Conservation (phyloP, 1,284 basidiomycete genomes). For the Ustilago esculenta region DNA sequence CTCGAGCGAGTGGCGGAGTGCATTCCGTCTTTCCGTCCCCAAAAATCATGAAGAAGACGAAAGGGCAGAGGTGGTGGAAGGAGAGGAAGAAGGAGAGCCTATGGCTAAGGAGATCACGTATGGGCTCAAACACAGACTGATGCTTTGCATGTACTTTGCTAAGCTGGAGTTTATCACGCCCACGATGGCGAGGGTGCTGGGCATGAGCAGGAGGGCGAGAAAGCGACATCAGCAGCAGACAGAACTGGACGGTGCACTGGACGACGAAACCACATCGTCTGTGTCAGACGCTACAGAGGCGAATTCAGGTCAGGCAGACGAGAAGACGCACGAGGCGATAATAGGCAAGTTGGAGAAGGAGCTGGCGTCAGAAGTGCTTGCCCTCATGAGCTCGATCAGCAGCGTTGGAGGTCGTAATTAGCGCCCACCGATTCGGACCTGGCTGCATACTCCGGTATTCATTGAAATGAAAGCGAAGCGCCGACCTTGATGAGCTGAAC, state of each 20-base stretch:
- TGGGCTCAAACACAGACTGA: slow-evolving; percentile 25
- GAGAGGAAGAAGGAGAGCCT: neutral
- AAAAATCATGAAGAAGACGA: slow-evolving; percentile 1
- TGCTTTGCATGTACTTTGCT: slow-evolving; percentile 42
- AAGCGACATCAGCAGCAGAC: slow-evolving; percentile 17
- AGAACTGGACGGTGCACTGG: no score
- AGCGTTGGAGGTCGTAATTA: slow-evolving; percentile 35
- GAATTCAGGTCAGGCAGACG: no score
- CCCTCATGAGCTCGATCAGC: slow-evolving; percentile 27
- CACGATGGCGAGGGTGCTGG: slow-evolving; percentile 10
- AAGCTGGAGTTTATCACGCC: slow-evolving; percentile 39
- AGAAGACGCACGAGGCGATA: slow-evolving; percentile 3
- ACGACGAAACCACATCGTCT: no score
- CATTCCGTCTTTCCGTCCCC: slow-evolving; percentile 35
- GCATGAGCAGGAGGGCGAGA: slow-evolving; percentile 26
- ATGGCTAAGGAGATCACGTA: slow-evolving; percentile 16
- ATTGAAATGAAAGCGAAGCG: no score
- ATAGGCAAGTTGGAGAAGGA: slow-evolving; percentile 32
- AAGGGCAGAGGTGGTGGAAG: slow-evolving; percentile 2
- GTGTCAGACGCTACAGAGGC: no score
- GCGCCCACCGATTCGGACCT: neutral
- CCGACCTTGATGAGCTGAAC: no score
- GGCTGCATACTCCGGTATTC: no score
- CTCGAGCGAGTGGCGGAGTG: slow-evolving; percentile 35
- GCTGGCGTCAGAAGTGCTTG: slow-evolving; percentile 21